Percentiles rank a stretch among this genome's conserved stretches.
phyloP scores from a whole-genome alignment of 2,329 filamentous ascomycete species.

The Zymoseptoria ardabiliae region DNA sequence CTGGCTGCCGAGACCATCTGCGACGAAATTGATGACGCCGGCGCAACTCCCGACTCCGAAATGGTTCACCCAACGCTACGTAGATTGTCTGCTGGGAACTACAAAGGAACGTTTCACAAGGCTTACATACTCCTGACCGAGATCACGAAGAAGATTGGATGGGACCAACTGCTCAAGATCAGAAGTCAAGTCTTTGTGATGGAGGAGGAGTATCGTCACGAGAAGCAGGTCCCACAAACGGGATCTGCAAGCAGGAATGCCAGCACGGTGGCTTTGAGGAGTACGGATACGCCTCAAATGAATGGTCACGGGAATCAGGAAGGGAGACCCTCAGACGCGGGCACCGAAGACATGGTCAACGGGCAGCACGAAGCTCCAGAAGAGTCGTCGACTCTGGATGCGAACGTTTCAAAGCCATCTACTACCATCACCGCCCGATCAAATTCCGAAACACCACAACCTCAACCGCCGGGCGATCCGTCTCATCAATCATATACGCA shows the following conservation, averaged over 20 bases:
- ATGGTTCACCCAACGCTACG: conserved; percentile 80
- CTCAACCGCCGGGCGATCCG: conserved; percentile 40
- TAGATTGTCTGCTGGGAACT: conserved; percentile 77
- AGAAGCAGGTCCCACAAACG: conserved; percentile 55
- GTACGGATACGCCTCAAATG: conserved; percentile 51
- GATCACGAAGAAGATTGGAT: conserved; percentile 93
- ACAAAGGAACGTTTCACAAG: conserved; percentile 92
- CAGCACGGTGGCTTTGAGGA: conserved; percentile 70
- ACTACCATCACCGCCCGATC: conserved; percentile 28
- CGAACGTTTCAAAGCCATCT: conserved; percentile 30
- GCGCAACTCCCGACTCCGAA: conserved; percentile 67
- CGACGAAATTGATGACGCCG: conserved; percentile 93
- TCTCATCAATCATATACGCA: conserved; percentile 72
- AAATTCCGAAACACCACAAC: conserved; percentile 25
- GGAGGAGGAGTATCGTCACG: conserved; percentile 95
- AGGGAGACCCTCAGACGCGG: conserved; percentile 27
- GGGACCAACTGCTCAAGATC: conserved; percentile 92
- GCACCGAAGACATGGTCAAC: conserved; percentile 28
- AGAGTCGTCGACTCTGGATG: conserved; percentile 25
- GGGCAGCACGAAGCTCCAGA: conserved; percentile 24
- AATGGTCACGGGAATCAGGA: conserved; percentile 37
- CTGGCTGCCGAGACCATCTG: conserved; percentile 81
- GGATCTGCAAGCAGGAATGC: conserved; percentile 57
- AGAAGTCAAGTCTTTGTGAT: conserved; percentile 97
- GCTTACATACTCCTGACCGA: conserved; percentile 92